Evolutionary conservation across 2,329 filamentous ascomycete species (phyloP).

Genomic region (Aspergillus eucalypticola): DNA sequence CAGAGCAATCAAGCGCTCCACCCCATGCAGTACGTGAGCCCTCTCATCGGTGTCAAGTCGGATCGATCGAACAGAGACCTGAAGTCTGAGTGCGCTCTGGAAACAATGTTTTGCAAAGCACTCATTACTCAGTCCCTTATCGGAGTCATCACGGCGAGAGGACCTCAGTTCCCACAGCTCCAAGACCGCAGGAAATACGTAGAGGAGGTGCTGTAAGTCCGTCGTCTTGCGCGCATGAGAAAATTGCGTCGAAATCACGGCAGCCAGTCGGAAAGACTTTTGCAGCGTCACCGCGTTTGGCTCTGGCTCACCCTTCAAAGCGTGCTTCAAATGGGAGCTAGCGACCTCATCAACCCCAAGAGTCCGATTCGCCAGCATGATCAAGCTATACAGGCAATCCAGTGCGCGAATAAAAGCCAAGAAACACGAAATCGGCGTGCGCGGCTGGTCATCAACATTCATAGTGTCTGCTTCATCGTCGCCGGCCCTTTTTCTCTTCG

Average conservation of each 20-base stretch:
- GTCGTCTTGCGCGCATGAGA: conserved; percentile 31
- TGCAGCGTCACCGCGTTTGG: conserved; percentile 38
- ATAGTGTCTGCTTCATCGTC: conserved; percentile 30
- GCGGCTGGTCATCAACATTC: conserved; percentile 33
- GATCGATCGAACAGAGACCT: conserved; percentile 29
- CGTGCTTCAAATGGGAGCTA: conserved; percentile 43
- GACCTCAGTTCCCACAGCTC: conserved; percentile 43
- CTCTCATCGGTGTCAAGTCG: conserved; percentile 35
- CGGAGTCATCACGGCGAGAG: conserved; percentile 33
- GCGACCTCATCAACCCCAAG: conserved; percentile 32
- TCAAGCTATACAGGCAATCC: conserved; percentile 38
- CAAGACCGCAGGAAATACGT: conserved; percentile 35
- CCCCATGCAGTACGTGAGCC: conserved; percentile 31
- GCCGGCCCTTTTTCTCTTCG: conserved; percentile 41
- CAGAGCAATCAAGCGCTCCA: conserved; percentile 42
- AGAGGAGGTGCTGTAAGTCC: conserved; percentile 37
- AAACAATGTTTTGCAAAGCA: conserved; percentile 38
- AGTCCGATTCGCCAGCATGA: conserved; percentile 29
- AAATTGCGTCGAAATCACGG: conserved; percentile 33
- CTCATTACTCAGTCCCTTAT: conserved; percentile 39
- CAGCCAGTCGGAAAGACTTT: conserved; percentile 35
- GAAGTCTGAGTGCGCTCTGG: conserved; percentile 36
- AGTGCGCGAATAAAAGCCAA: conserved; percentile 35
- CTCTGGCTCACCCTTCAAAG: conserved; percentile 39
- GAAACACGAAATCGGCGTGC: conserved; percentile 34